Evolutionary conservation across 2,329 filamentous ascomycete species (phyloP).

Genomic region (Diaporthe velutina): DNA sequence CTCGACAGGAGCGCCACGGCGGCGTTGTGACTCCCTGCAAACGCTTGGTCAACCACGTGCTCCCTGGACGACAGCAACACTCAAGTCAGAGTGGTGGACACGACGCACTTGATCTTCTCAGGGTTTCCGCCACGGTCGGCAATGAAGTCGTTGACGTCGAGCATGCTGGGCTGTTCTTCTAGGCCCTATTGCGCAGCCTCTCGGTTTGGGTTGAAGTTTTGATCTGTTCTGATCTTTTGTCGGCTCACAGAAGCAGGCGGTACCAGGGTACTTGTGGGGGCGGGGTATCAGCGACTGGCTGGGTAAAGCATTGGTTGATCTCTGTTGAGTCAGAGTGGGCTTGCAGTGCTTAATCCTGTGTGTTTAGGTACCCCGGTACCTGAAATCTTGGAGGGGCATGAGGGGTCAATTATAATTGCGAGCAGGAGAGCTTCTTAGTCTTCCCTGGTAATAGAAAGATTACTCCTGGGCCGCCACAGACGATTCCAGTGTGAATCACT

Average conservation of each 20-base stretch:
- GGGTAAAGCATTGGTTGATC: conserved; percentile 1
- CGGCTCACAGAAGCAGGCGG: conserved; percentile 2
- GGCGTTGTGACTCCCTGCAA: conserved; percentile 84
- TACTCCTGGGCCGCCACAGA: background rate
- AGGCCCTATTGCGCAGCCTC: background rate
- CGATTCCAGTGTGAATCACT: background rate
- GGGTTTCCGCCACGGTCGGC: conserved; percentile 91
- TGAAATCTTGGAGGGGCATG: conserved; percentile 10
- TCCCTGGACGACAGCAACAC: conserved; percentile 6
- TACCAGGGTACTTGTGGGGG: conserved; percentile 23
- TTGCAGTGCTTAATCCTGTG: background rate
- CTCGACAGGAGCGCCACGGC: conserved; percentile 83
- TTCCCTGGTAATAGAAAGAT: background rate
- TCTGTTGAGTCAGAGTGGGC: conserved; percentile 27
- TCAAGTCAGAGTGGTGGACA: background rate
- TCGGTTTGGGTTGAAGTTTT: conserved; percentile 6
- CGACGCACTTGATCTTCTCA: conserved; percentile 73
- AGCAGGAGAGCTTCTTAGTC: background rate
- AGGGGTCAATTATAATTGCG: conserved; percentile 23
- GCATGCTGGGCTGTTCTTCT: conserved; percentile 61
- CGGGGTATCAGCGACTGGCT: background rate
- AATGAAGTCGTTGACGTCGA: conserved; percentile 84
- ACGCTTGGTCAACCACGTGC: background rate
- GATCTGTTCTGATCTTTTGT: conserved; percentile 15
- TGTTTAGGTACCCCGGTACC: conserved; percentile 11